These are phyloP conservation scores for Fraxinus quadrangulata DNA, from an alignment of 257 asterid species.

Conservation along the genomic window DNA sequence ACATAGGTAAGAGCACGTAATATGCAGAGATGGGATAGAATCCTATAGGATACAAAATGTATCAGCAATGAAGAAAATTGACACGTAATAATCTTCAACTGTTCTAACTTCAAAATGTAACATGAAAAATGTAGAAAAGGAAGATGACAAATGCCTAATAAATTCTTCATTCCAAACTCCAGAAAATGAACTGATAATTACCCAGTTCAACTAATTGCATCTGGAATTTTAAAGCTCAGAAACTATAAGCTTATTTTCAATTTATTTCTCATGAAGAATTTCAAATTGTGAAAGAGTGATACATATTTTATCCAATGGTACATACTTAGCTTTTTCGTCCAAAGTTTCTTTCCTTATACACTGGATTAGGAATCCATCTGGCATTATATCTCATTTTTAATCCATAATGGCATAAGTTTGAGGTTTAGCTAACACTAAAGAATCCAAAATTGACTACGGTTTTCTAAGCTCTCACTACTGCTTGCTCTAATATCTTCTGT, in stretches of 20 bases:
- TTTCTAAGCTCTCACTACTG: not conserved
- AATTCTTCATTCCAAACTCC: not conserved
- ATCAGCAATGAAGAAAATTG: not conserved
- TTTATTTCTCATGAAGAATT: slow-evolving; percentile 10
- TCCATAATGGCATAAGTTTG: not conserved
- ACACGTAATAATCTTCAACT: not conserved
- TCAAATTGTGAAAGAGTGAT: not conserved
- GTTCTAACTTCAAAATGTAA: not conserved
- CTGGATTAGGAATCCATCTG: slow-evolving; percentile 1
- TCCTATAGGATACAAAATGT: not conserved
- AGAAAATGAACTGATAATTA: not conserved
- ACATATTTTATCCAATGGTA: not conserved
- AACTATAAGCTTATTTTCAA: not conserved
- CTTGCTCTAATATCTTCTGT: not conserved
- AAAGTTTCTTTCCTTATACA: not conserved
- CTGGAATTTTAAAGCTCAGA: not conserved
- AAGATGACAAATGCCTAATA: not conserved
- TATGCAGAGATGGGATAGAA: not conserved
- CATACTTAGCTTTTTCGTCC: not conserved
- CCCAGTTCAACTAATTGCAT: not conserved
- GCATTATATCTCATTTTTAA: not conserved
- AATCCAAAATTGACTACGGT: not conserved
- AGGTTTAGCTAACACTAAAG: not conserved
- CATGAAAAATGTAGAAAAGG: slow-evolving; percentile 1
- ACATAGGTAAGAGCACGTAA: not conserved